Conservation (phyloP, 495 filamentous ascomycete species). For the Lasiosphaeriaceae sp. region DNA sequence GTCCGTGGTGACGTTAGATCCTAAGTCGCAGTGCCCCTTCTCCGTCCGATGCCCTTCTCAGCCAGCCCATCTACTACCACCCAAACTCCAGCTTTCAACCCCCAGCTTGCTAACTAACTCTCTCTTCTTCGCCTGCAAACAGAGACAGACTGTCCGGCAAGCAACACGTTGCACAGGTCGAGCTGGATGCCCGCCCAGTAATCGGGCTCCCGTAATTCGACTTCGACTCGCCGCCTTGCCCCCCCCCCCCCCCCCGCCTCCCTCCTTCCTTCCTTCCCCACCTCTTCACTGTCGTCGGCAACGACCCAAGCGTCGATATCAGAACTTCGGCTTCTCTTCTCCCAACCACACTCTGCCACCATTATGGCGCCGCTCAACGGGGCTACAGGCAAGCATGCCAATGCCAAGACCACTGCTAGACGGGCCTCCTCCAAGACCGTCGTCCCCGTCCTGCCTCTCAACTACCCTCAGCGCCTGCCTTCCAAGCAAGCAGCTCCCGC, state of each 20-base stretch:
- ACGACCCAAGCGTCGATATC: not conserved
- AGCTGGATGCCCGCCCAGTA: conserved; percentile 13
- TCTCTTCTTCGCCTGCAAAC: conserved; percentile 7
- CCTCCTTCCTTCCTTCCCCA: not conserved
- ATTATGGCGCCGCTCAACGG: conserved; percentile 28
- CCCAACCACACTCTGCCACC: conserved; percentile 1
- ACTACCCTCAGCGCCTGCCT: conserved; percentile 23
- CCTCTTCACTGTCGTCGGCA: not conserved
- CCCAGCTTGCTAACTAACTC: not conserved
- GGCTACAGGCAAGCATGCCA: conserved; percentile 17
- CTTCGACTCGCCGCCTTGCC: not conserved
- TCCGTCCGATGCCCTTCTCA: too few relatives aligned
- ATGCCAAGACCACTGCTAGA: conserved; percentile 15
- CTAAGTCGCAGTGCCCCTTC: too few relatives aligned
- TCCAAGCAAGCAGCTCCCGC: conserved; percentile 7
- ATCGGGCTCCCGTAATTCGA: conserved; percentile 12
- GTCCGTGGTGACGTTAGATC: too few relatives aligned
- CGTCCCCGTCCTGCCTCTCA: conserved; percentile 29
- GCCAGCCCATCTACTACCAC: not conserved
- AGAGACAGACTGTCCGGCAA: conserved; percentile 2
- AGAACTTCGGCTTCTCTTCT: not conserved
- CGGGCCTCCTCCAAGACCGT: conserved; percentile 16
- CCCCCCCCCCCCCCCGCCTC: not conserved
- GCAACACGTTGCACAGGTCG: conserved; percentile 10
- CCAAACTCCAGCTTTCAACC: not conserved